Base-by-base conservation (phyloP, 2,329 filamentous ascomycete species). In the Didymella lethalis region DNA sequence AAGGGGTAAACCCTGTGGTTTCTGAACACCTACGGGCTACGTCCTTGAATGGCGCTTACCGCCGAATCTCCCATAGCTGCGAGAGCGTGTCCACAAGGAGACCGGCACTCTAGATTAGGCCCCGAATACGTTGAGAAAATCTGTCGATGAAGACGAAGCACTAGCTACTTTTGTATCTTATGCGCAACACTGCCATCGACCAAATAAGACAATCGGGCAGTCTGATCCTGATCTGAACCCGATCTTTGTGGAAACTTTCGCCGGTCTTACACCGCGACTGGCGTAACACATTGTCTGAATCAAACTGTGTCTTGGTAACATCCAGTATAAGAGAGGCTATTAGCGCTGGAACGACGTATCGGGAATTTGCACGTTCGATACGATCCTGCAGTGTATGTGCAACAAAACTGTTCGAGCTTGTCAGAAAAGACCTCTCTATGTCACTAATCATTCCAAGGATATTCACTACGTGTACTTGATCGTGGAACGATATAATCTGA, bases 301-400 rank as follows among this genome's bases (percentile, higher is more conserved):
- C 78, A 48, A 80, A 68, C 36, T 65, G 69, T 44, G 64, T 68
- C 67, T 81, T 80, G 46, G 80, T 23, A 3, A 23, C 23, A 2
- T 23, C 1, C 23, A 3, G 23, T 73, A 72, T 80, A 85, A 64
- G 85, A 85, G 58, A 79, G 71, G 50, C 77, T 65, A 62, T 80
- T 78, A n/a, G 75, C 77, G 3, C 77, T 0, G 81, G 78, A 69
- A 85, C 83, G 2, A 82, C 80, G 54, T 85, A 85, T 62, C 84
- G 84, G 46, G 80, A 78, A 64, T 85, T 85, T 50, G 79, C 80
- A 4, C 81, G 81, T 65, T 78, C 76, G 8, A 77, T 64, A 11
- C 69, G 68, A 14, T 70, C 66, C 18, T 70, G 64, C 55, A 77
- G 57, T 10, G 66, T 60, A 48, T 72, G 64, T 18, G 64, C 70